A percentile compares a stretch with the other conserved stretches of the same genome.
Evolutionary conservation across 805 yeast genomes (phyloP).

Genomic region (Phaffomyces opuntiae): DNA sequence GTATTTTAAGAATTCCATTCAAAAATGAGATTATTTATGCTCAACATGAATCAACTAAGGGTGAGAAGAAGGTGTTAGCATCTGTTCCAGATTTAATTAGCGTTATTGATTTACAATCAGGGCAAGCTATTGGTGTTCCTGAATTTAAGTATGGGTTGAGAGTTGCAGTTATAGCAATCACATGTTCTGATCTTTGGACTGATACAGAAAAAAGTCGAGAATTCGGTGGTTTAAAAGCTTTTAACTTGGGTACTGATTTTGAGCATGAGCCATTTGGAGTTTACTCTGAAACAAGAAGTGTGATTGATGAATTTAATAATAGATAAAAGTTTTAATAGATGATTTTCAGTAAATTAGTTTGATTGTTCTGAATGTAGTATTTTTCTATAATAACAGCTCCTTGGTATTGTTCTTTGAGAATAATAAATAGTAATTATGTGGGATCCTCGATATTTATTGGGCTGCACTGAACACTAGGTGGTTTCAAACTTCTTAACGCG

Average conservation of each 20-base stretch:
- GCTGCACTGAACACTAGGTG: no score
- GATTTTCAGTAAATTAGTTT: no score
- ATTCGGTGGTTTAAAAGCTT: constrained; percentile 31
- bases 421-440: no score
- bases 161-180: constrained; percentile 32
- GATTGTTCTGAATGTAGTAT: no score
- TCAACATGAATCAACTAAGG: constrained; percentile 15
- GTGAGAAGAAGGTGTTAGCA: constrained; percentile 25
- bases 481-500: no score
- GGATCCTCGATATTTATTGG: no score
- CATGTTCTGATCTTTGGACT: constrained; percentile 33
- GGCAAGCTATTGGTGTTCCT: constrained; percentile 44
- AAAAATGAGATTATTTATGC: constrained; percentile 41
- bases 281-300: constrained; percentile 28
- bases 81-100: constrained; percentile 42
- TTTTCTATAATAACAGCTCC: no score
- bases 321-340: not conserved
- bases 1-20: constrained; percentile 34
- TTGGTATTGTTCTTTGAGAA: no score
- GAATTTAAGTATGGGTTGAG: constrained; percentile 40
- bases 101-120: constrained; percentile 35
- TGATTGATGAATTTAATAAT: constrained; percentile 27
- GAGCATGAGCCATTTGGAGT: constrained; percentile 30
- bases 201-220: constrained; percentile 27
- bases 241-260: constrained; percentile 25